Evolutionary conservation across 2,329 filamentous ascomycete species (phyloP).

Genomic region (Neofusicoccum umdonicola): DNA sequence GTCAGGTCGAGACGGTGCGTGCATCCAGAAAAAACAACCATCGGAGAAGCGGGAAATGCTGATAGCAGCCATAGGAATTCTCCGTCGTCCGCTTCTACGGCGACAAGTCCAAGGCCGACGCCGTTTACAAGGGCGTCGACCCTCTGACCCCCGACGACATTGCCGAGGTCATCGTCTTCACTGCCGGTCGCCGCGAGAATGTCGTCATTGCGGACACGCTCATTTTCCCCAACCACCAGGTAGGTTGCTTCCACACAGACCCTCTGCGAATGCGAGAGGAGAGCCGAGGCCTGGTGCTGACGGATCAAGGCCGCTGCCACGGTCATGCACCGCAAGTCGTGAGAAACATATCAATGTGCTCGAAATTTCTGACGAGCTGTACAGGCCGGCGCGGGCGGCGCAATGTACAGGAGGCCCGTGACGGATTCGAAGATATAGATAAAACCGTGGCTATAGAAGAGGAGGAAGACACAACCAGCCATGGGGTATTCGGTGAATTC

Average conservation of each 20-base stretch:
- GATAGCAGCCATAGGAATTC: conserved; percentile 58
- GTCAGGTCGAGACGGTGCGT: conserved; percentile 75
- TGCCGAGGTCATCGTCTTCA: conserved; percentile 85
- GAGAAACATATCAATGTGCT: neutral
- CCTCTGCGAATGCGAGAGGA: conserved; percentile 6
- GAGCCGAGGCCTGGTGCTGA: conserved; percentile 16
- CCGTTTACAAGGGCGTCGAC: conserved; percentile 76
- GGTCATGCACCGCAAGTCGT: conserved; percentile 45
- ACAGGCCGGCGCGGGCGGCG: conserved; percentile 31
- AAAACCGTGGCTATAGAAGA: neutral
- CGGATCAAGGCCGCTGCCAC: conserved; percentile 41
- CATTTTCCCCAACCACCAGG: conserved; percentile 87
- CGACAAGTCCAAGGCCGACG: conserved; percentile 84
- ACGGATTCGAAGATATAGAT: conserved; percentile 13
- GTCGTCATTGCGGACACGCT: conserved; percentile 86
- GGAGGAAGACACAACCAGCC: neutral
- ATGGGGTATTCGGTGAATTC: neutral
- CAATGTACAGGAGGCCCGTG: conserved; percentile 27
- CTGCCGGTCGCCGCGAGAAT: conserved; percentile 80
- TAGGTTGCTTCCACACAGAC: conserved; percentile 41
- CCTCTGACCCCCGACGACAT: conserved; percentile 88
- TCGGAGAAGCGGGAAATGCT: neutral
- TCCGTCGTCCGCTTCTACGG: conserved; percentile 84
- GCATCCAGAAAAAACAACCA: neutral
- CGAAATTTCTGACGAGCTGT: conserved; percentile 1